Conservation (phyloP, 2,329 filamentous ascomycete species). For the Emmonsia crescens region DNA sequence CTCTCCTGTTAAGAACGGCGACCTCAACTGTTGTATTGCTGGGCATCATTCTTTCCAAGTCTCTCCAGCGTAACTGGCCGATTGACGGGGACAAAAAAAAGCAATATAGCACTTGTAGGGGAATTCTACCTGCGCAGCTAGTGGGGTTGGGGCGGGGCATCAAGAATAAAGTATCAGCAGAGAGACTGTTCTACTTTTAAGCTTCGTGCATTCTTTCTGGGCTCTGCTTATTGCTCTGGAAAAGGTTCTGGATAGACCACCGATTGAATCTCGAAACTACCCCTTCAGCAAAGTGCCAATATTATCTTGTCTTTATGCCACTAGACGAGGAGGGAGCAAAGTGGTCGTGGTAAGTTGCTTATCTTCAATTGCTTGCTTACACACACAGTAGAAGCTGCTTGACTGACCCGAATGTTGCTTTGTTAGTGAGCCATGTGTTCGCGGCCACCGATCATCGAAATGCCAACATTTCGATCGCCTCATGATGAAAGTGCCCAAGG, state of each 20-base stretch:
- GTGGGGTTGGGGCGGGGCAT: neutral
- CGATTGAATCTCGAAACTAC: neutral
- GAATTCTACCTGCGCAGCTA: neutral
- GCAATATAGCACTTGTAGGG: neutral
- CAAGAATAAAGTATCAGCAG: neutral
- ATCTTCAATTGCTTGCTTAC: neutral
- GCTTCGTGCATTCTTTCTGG: neutral
- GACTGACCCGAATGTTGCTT: constrained; percentile 1
- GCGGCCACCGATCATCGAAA: constrained; percentile 40
- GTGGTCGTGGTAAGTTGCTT: constrained; percentile 34
- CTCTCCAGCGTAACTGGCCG: neutral
- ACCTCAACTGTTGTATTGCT: neutral
- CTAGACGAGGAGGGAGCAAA: constrained; percentile 35
- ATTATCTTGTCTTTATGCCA: constrained; percentile 24
- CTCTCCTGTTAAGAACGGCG: neutral
- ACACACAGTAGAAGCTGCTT: neutral
- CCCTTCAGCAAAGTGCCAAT: neutral
- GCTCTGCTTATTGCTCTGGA: neutral
- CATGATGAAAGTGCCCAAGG: constrained; percentile 41
- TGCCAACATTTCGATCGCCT: constrained; percentile 39
- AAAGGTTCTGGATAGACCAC: neutral
- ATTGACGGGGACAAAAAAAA: no score
- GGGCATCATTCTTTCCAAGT: neutral
- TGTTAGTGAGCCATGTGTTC: constrained; percentile 38
- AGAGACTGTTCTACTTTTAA: neutral